Conservation (phyloP, 768 basidiomycete species). For the Cystofilobasidium ferigula region DNA sequence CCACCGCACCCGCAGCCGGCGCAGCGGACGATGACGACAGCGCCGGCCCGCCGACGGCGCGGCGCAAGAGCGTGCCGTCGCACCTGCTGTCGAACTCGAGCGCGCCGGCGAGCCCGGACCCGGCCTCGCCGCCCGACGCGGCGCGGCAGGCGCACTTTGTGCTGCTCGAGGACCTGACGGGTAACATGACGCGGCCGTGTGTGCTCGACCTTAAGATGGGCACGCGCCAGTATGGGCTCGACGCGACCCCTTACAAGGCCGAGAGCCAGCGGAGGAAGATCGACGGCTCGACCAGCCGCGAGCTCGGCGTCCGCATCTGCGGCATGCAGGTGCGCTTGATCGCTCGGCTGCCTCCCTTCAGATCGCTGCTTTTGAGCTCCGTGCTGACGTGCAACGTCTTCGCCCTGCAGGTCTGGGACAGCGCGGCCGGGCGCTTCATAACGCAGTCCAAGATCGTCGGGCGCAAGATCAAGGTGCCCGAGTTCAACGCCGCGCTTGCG, state of each 20-base stretch:
- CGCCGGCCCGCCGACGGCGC: not conserved
- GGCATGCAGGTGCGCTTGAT: slow-evolving; percentile 84
- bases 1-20: too few relatives aligned
- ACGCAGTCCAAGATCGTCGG: slow-evolving; percentile 96
- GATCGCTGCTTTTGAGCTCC: not conserved
- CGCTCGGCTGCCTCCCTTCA: not conserved
- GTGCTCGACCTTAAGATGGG: slow-evolving; percentile 99
- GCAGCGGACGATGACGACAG: too few relatives aligned
- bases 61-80: slow-evolving; percentile 42
- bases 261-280: slow-evolving; percentile 98
- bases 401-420: slow-evolving; percentile 73
- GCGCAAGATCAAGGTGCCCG: slow-evolving; percentile 71
- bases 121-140: slow-evolving; percentile 48
- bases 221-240: slow-evolving; percentile 96
- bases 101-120: not conserved
- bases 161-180: slow-evolving; percentile 96
- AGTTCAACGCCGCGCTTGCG: slow-evolving; percentile 69
- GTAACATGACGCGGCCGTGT: slow-evolving; percentile 77
- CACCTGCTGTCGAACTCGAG: not conserved
- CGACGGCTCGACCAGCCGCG: slow-evolving; percentile 83
- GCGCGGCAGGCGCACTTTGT: slow-evolving; percentile 97
- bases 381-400: not conserved
- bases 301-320: slow-evolving; percentile 83
- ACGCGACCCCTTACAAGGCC: slow-evolving; percentile 83
- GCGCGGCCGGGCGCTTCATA: slow-evolving; percentile 64